Evolutionary conservation across 192 early-diverging fungal genomes (phyloP).

Genomic region (Rhizoclosmatium globosum): DNA sequence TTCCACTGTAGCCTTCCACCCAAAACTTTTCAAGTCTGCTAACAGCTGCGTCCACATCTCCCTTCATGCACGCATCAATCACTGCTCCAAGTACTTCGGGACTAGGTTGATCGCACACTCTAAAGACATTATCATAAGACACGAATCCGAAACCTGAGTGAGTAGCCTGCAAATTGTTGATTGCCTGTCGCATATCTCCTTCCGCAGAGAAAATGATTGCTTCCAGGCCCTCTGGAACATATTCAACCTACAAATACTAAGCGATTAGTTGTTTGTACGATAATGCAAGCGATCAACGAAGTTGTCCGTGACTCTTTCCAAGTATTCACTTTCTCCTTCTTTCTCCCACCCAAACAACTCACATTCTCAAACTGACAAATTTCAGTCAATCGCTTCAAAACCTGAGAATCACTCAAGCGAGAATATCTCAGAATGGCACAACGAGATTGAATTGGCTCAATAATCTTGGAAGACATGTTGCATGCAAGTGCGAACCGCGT

Average conservation of each 20-base stretch:
- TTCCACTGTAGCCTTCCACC: slow-evolving; percentile 82
- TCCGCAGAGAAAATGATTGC: slow-evolving; percentile 96
- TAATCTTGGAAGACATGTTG: slow-evolving; percentile 96
- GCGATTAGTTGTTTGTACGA: neutral
- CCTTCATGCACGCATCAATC: slow-evolving; percentile 72
- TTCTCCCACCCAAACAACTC: neutral
- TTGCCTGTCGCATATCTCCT: slow-evolving; percentile 98
- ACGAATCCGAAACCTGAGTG: slow-evolving; percentile 87
- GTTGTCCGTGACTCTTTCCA: neutral
- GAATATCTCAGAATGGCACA: slow-evolving; percentile 92
- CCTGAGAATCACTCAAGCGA: slow-evolving; percentile 79
- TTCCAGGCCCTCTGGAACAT: slow-evolving; percentile 87
- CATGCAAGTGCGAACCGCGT: slow-evolving; percentile 98
- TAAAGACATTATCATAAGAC: slow-evolving; percentile 91
- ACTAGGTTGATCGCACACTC: slow-evolving; percentile 97
- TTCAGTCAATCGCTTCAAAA: slow-evolving; percentile 81
- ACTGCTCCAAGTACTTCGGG: slow-evolving; percentile 82
- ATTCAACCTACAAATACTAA: slow-evolving; percentile 66
- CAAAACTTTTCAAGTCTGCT: slow-evolving; percentile 74
- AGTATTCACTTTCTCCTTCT: neutral
- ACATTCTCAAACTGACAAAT: slow-evolving; percentile 86
- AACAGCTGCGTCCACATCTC: slow-evolving; percentile 77
- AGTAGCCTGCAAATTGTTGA: slow-evolving; percentile 96
- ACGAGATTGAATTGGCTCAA: slow-evolving; percentile 96
- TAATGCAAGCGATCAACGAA: too few species aligned